Evolutionary conservation across 2,329 filamentous ascomycete species (phyloP).

Genomic region (Pseudogymnoascus pannorum): DNA sequence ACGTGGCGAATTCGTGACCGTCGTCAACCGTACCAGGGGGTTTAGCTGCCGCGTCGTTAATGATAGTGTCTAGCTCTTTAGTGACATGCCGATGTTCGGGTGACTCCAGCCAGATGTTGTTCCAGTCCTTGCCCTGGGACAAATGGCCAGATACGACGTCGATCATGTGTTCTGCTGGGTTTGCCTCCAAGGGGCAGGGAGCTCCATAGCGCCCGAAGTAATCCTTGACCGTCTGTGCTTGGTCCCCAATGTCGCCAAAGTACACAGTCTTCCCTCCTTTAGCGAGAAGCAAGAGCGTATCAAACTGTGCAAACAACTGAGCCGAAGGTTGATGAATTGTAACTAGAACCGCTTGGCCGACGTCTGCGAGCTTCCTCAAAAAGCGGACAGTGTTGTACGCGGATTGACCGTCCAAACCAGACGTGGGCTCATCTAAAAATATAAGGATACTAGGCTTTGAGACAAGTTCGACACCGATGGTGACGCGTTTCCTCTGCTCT

Average conservation of each 20-base stretch:
- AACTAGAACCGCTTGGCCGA: slow-evolving; percentile 46
- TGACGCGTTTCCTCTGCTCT: slow-evolving; percentile 54
- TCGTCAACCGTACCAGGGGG: slow-evolving; percentile 36
- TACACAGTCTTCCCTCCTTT: slow-evolving; percentile 61
- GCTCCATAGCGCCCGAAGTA: slow-evolving; percentile 59
- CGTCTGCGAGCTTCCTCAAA: slow-evolving; percentile 51
- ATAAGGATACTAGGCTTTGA: slow-evolving; percentile 51
- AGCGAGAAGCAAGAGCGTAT: slow-evolving; percentile 56
- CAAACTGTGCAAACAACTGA: slow-evolving; percentile 48
- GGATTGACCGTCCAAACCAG: slow-evolving; percentile 55
- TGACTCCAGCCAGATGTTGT: slow-evolving; percentile 62
- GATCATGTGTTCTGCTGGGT: slow-evolving; percentile 40
- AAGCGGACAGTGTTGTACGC: slow-evolving; percentile 58
- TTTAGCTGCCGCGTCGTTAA: slow-evolving; percentile 44
- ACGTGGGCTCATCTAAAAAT: slow-evolving; percentile 55
- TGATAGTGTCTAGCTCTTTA: slow-evolving; percentile 56
- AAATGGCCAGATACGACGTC: slow-evolving; percentile 40
- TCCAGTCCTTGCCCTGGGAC: slow-evolving; percentile 53
- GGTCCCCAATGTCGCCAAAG: slow-evolving; percentile 58
- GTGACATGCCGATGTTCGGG: slow-evolving; percentile 49
- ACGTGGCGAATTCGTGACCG: slow-evolving; percentile 65
- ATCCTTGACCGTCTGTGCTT: slow-evolving; percentile 47
- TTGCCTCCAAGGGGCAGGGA: slow-evolving; percentile 42
- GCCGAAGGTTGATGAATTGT: slow-evolving; percentile 50
- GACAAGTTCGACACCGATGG: slow-evolving; percentile 53